Evolutionary conservation across 495 filamentous ascomycete species (phyloP).

Genomic region (Schizothecium vesticola): DNA sequence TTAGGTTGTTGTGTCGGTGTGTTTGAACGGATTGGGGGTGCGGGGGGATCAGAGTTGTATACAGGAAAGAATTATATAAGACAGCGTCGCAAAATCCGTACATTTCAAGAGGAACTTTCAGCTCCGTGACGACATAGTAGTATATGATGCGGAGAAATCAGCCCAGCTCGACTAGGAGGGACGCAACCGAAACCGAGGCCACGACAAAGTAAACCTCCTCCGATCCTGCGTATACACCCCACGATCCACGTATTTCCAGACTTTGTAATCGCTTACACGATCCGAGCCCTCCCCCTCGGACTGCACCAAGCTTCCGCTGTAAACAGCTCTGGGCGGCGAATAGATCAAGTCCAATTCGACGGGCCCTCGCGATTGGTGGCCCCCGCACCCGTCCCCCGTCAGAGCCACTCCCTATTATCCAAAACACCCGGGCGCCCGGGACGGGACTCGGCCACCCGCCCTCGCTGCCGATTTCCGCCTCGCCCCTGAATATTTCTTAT

Average conservation of each 20-base stretch:
- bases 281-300: background rate
- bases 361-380: background rate
- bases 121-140: background rate
- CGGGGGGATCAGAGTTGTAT: background rate
- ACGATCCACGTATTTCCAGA: background rate
- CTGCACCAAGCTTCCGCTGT: constrained; percentile 1
- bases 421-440: background rate
- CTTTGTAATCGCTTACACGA: background rate
- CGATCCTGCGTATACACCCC: background rate
- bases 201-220: background rate
- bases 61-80: background rate
- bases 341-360: background rate
- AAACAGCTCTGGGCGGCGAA: background rate
- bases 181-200: background rate
- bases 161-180: background rate
- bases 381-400: background rate
- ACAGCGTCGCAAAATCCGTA: background rate
- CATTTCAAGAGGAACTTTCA: background rate
- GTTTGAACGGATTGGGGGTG: background rate
- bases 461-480: background rate
- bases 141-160: background rate
- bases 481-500: background rate
- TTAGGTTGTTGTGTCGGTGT: background rate
- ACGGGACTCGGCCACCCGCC: background rate
- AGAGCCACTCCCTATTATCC: background rate